Conservation (phyloP, 768 basidiomycete genomes). For the Rhodotorula diobovata region DNA sequence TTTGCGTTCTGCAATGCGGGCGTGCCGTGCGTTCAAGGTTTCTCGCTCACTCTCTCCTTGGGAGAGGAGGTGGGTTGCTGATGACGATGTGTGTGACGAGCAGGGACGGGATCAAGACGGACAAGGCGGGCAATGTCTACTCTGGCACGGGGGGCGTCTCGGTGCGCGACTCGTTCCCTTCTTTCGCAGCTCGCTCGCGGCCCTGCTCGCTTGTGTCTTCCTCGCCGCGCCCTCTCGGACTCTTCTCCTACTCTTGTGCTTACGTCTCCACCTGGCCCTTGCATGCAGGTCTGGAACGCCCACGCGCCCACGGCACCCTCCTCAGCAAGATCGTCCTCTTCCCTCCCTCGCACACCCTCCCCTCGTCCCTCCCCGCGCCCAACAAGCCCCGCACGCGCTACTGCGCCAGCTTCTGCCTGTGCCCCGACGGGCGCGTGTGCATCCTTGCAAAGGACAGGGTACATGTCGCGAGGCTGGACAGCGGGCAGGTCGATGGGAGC, state of each 20-base stretch:
- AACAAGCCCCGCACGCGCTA: neutral
- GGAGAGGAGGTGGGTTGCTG: neutral
- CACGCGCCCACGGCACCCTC: conserved; percentile 32
- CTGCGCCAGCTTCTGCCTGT: conserved; percentile 24
- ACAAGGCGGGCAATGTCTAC: conserved; percentile 63
- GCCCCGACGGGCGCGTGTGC: conserved; percentile 7
- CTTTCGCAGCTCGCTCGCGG: neutral
- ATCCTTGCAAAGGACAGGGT: conserved; percentile 21
- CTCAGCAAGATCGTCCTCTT: conserved; percentile 35
- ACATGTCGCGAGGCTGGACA: conserved; percentile 4
- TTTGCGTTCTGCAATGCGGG: conserved; percentile 65
- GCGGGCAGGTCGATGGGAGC: neutral
- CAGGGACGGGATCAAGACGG: conserved; percentile 62
- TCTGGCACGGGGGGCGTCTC: conserved; percentile 64
- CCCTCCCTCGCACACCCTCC: too few relatives aligned
- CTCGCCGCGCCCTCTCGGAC: too few relatives aligned
- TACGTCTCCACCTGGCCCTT: too few relatives aligned
- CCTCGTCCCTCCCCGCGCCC: too few relatives aligned
- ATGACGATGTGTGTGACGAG: accelerated
- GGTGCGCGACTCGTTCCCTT: conserved; percentile 43
- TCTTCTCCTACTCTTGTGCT: too few relatives aligned
- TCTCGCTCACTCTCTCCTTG: too few relatives aligned
- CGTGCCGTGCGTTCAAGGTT: too few relatives aligned
- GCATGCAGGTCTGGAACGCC: conserved; percentile 31
- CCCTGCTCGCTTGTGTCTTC: neutral